Evolutionary conservation across 306 rosid species (phyloP).

Genomic region (Coriaria nepalensis): DNA sequence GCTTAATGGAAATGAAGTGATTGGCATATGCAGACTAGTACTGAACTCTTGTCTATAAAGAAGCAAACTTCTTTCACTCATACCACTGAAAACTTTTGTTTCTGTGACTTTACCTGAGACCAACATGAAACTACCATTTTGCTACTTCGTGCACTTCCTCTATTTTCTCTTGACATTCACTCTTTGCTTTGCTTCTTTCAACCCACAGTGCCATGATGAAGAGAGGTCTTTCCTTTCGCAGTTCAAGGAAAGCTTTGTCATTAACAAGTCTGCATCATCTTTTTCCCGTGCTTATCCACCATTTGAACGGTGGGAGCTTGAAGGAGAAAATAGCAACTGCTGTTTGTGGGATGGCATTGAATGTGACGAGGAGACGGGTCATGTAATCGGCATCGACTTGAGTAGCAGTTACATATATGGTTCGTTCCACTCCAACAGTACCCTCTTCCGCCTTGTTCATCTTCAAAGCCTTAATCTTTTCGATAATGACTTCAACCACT

Average conservation of each 20-base stretch:
- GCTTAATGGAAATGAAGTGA: too few relatives aligned
- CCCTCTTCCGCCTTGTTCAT: slow-evolving; percentile 13
- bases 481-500: slow-evolving; percentile 15
- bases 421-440: slow-evolving; percentile 1
- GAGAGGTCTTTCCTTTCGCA: slow-evolving; percentile 5
- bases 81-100: too few relatives aligned
- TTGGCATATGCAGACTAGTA: too few relatives aligned
- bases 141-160: too few relatives aligned
- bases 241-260: slow-evolving; percentile 8
- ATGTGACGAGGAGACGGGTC: too few relatives aligned
- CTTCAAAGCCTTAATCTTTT: slow-evolving; percentile 18
- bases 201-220: slow-evolving; percentile 4
- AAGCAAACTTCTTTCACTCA: too few relatives aligned
- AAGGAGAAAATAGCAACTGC: neutral
- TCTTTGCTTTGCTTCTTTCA: neutral
- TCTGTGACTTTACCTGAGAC: too few relatives aligned
- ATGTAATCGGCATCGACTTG: too few relatives aligned
- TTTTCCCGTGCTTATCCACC: neutral
- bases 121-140: too few relatives aligned
- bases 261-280: neutral
- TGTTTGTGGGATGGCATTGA: slow-evolving; percentile 12
- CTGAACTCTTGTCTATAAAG: too few relatives aligned
- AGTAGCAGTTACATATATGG: slow-evolving; percentile 11
- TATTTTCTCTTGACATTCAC: neutral
- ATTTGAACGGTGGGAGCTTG: neutral